Base-by-base conservation (phyloP, 192 early-diverging fungal genomes). In the Coemansia umbellata region DNA sequence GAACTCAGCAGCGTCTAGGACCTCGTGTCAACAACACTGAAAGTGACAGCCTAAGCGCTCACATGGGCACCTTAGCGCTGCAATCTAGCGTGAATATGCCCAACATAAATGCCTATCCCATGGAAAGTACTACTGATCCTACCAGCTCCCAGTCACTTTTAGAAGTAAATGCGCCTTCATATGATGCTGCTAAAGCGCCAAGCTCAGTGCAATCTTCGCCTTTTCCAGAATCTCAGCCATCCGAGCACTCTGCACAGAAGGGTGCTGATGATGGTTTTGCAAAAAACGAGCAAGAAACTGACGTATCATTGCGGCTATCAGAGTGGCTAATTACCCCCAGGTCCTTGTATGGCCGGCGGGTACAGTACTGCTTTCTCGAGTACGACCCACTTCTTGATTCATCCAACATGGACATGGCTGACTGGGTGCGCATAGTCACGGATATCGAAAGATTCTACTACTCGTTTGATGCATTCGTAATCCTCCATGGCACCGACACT, bases 401-500 rank as follows among this genome's bases (percentile, higher is more conserved):
- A 10, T 89, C 88, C 63, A 94, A 95, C 53, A 95, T 98, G 85
- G 86, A 85, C 18, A 90, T 91, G 82, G 58, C 78, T 44, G 96
- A 99, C 68, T 99, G 97, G 97, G 84, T 92, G 40, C 83, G 92
- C 55, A 95, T 99, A 30, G 93, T 92, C 3, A 89, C 85, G 1
- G 97, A 99, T 65, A 91, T 99, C 60, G 94, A 99, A 70, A 80
- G 81, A 52, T 97, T 94, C 57, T 99, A 99, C 78, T 65, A 87
- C 57, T 72, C 85, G 9, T 97, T 85, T 53, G 97, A 99, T 55
- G 90, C 94, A 0, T 99, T 99, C 61, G 88, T 99, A 50, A 89
- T 99, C 19, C 74, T 99, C 21, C 97, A 99, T 48, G 90, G 91
- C 24, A 92, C 91, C 0, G 91, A 93, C 69, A 93, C 91, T 1